Conservation (phyloP, 139 green algal genomes). For the Chlamydomonas eustigma region DNA sequence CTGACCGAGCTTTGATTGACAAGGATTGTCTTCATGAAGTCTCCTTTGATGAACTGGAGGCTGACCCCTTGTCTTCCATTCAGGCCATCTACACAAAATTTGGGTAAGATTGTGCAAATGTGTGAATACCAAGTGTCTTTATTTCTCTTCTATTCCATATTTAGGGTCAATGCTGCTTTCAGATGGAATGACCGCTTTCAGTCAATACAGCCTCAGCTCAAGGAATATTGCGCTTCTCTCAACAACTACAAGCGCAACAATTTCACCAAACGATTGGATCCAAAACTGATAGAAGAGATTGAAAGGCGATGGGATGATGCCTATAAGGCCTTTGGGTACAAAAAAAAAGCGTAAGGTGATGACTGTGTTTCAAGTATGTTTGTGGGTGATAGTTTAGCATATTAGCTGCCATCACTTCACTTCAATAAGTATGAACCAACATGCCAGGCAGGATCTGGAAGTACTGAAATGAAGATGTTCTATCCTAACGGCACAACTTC, state of each 20-base stretch:
- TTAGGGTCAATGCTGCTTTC: too few relatives aligned
- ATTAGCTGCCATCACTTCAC: too few relatives aligned
- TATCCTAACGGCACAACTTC: too few relatives aligned
- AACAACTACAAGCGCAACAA: slow-evolving; percentile 3
- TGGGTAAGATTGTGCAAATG: slow-evolving; percentile 19
- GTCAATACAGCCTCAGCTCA: background rate
- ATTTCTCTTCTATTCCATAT: too few relatives aligned
- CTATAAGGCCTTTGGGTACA: slow-evolving; percentile 8
- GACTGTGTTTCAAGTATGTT: too few relatives aligned
- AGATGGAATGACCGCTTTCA: slow-evolving; percentile 10
- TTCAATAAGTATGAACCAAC: too few relatives aligned
- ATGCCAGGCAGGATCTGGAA: too few relatives aligned
- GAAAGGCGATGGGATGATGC: background rate
- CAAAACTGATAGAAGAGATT: background rate
- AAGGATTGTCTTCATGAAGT: slow-evolving; percentile 38
- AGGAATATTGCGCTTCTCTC: background rate
- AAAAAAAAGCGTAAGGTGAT: too few relatives aligned
- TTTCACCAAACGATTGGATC: background rate
- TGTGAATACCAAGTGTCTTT: too few relatives aligned
- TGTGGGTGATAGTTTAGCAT: too few relatives aligned
- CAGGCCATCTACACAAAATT: slow-evolving; percentile 42
- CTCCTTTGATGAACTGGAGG: slow-evolving; percentile 49
- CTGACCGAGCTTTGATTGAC: slow-evolving; percentile 1
- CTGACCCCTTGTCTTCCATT: slow-evolving; percentile 36
- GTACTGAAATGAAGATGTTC: too few relatives aligned